Conservation (phyloP, 495 filamentous ascomycete genomes). For the Penicillium desertorum region DNA sequence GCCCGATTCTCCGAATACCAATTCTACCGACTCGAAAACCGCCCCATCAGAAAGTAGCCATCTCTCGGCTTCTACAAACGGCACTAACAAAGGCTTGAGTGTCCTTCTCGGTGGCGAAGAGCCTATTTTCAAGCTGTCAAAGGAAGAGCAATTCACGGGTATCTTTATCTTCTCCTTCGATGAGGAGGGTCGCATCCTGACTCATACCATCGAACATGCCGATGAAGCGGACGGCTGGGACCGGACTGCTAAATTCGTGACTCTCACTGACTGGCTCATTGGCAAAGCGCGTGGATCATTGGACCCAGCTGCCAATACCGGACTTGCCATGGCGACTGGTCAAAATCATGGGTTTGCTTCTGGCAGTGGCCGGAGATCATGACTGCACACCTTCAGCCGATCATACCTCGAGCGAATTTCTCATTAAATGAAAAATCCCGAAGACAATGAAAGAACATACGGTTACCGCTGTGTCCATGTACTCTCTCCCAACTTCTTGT, state of each 20-base stretch:
- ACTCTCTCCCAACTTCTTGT: neutral
- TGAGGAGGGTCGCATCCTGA: slow-evolving; percentile 75
- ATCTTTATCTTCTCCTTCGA: slow-evolving; percentile 97
- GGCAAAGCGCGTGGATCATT: slow-evolving; percentile 56
- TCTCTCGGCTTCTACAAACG: slow-evolving; percentile 27
- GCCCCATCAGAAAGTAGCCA: slow-evolving; percentile 11
- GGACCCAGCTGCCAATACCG: slow-evolving; percentile 41
- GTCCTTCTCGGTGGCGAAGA: slow-evolving; percentile 57
- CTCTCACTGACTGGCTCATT: slow-evolving; percentile 84
- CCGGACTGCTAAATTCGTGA: slow-evolving; percentile 69
- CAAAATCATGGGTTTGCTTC: slow-evolving; percentile 18
- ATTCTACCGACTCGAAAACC: neutral
- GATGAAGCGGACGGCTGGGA: slow-evolving; percentile 76
- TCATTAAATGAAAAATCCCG: neutral
- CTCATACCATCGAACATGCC: slow-evolving; percentile 91
- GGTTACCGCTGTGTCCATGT: neutral
- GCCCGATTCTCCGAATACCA: slow-evolving; percentile 1
- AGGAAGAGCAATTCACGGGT: slow-evolving; percentile 58
- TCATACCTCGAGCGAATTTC: neutral
- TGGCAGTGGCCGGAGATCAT: slow-evolving; percentile 1
- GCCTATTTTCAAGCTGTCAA: slow-evolving; percentile 70
- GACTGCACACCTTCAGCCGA: neutral
- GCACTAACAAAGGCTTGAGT: slow-evolving; percentile 42
- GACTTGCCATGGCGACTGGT: slow-evolving; percentile 33
- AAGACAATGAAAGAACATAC: neutral